These are phyloP conservation scores for Misopates orontium DNA, from an alignment of 257 asterid species.

Conservation along the genomic window DNA sequence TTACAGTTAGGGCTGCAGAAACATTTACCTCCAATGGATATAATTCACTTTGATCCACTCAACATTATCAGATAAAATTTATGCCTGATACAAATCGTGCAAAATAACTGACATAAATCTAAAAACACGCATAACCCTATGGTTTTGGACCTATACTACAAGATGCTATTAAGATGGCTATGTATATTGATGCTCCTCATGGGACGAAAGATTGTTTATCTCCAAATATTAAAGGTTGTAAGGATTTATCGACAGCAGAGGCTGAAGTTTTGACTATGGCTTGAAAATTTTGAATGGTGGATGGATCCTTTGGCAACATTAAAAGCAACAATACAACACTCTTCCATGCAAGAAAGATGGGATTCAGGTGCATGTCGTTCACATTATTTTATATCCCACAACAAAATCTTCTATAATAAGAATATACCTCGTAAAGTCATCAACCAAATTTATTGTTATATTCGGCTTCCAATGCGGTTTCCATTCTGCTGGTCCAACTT, in stretches of 20 bases:
- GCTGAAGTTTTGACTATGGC: conserved; percentile 10
- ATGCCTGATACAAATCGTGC: background rate
- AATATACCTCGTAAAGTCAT: conserved; percentile 84
- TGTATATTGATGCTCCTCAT: background rate
- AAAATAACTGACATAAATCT: background rate
- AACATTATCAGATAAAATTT: background rate
- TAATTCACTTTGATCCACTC: background rate
- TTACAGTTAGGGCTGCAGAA: background rate
- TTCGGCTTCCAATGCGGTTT: conserved; percentile 90
- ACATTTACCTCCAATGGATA: background rate
- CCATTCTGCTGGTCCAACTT: conserved; percentile 73
- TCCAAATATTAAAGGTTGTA: background rate
- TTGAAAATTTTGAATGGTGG: background rate
- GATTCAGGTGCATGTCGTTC: background rate
- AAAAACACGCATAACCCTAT: background rate
- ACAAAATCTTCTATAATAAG: conserved; percentile 15
- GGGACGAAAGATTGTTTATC: conserved; percentile 1
- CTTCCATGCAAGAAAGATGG: background rate
- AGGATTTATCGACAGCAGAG: background rate
- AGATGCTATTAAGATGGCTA: conserved; percentile 4
- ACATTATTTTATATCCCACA: background rate
- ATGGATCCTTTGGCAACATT: conserved; percentile 14
- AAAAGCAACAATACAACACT: conserved; percentile 12
- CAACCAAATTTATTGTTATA: conserved; percentile 87
- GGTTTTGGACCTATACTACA: background rate